phyloP scores from a whole-genome alignment of 305 asterid genomes.

The Rubia tinctorum region DNA sequence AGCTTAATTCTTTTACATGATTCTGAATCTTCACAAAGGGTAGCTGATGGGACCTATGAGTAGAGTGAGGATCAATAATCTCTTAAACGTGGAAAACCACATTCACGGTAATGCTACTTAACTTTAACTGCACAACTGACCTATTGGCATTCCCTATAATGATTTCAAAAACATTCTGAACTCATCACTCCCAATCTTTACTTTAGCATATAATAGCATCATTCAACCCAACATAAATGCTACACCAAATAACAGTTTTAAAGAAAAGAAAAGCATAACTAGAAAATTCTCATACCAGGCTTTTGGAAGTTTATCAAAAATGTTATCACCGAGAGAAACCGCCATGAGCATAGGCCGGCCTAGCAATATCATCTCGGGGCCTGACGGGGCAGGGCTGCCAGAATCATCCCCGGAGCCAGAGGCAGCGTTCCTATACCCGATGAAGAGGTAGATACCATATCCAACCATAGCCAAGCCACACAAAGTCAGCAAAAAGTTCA shows the following conservation, averaged over 20 bases:
- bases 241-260: neutral
- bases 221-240: neutral
- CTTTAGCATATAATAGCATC: neutral
- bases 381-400: constrained; percentile 37
- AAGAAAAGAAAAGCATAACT: constrained; percentile 6
- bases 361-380: constrained; percentile 53
- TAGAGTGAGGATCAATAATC: neutral
- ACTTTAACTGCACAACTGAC: neutral
- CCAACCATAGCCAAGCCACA: constrained; percentile 92
- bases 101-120: neutral
- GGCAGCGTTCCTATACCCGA: constrained; percentile 53
- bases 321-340: constrained; percentile 55
- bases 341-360: constrained; percentile 92
- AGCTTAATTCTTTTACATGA: neutral
- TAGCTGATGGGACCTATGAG: neutral
- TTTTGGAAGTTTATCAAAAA: constrained; percentile 89
- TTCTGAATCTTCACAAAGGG: neutral
- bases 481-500: constrained; percentile 73
- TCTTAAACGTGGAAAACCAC: neutral
- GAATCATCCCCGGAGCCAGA: constrained; percentile 42
- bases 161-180: neutral
- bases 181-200: neutral
- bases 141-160: neutral
- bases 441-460: constrained; percentile 86
- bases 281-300: constrained; percentile 60